These are phyloP conservation scores for Colletotrichum sp. DNA, from an alignment of 2,329 filamentous ascomycete species.

Conservation along the genomic window DNA sequence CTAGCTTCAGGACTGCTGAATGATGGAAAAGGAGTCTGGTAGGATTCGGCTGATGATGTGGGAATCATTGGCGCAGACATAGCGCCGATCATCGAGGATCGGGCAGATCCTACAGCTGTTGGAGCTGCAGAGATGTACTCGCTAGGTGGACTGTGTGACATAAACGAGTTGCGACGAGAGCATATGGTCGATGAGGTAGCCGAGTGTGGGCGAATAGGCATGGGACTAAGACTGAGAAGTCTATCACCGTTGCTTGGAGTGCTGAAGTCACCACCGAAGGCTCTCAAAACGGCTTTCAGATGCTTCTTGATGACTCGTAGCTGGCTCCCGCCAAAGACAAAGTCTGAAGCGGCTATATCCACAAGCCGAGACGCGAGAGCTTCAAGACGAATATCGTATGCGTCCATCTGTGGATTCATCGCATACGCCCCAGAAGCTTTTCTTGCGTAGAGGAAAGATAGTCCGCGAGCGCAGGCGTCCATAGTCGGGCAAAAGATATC, in stretches of 20 bases:
- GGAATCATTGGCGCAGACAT: constrained; percentile 18
- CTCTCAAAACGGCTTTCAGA: background rate
- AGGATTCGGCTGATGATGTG: background rate
- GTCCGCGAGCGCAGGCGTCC: background rate
- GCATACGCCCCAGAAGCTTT: background rate
- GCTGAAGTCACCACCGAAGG: background rate
- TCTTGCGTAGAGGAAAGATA: background rate
- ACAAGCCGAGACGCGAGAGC: background rate
- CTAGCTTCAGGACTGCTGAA: constrained; percentile 28
- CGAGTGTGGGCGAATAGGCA: background rate
- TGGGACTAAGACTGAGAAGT: background rate
- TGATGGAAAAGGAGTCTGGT: constrained; percentile 18
- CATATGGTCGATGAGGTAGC: background rate
- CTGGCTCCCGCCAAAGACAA: background rate
- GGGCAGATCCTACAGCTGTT: constrained; percentile 5
- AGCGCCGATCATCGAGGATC: constrained; percentile 18
- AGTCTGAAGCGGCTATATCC: background rate
- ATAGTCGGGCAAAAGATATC: background rate
- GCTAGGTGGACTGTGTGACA: background rate
- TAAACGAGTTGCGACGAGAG: background rate
- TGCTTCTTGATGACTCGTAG: background rate
- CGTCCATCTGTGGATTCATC: background rate
- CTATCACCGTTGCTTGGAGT: background rate
- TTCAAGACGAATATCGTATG: background rate
- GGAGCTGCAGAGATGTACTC: constrained; percentile 15